Evolutionary conservation across 2,329 filamentous ascomycete species (phyloP), one percentile per base, ranked within the genome.

Genomic region (Alternaria sp.): DNA sequence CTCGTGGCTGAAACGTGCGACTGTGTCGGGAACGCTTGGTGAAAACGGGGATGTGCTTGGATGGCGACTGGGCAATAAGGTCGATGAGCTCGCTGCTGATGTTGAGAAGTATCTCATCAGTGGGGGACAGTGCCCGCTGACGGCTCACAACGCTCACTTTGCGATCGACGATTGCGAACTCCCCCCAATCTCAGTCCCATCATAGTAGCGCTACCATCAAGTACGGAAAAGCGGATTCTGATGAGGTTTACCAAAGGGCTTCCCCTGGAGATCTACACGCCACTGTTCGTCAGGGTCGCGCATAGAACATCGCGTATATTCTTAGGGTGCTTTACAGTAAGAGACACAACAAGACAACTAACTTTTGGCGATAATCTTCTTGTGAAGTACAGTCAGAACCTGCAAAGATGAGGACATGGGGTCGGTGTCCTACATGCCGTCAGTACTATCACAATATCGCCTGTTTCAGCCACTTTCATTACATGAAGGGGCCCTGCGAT

Each of bases 21-120:
- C 28, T 17, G 11, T 65, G 7, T 62, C 59, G 13, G 59, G 59
- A 11, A 19, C 4, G 49, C 36, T 62, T 17, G 26, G 45, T 32
- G 45, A 36, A 19, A 36, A 30, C 8, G 15, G 15, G 2, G 21
- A 12, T 25, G 12, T 8, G 15, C 28, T 9, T 19, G 45, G 28
- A 19, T 62, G 44, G 54, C 15, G 44, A 10, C 15, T 62, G 36
- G 50, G 49, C 5, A 32, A 44, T 6, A 32, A 25, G 8, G 17
- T 57, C 51, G 17, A 13, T 5, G 43, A 21, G 6, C 46, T 62
- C 15, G 51, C 45, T 5, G 19, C 36, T 43, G 43, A 40, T 28
- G n/a, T 50, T 12, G 45, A 36, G 15, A 26, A 23, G 4, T 54
- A 44, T 28, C 13, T 59, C 2, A 12, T 59, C 5, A 10, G 21